Evolutionary conservation across 2,329 filamentous ascomycete genomes (phyloP), one percentile per base, ranked within the genome.

Genomic region (Calonectria hongkongensis): DNA sequence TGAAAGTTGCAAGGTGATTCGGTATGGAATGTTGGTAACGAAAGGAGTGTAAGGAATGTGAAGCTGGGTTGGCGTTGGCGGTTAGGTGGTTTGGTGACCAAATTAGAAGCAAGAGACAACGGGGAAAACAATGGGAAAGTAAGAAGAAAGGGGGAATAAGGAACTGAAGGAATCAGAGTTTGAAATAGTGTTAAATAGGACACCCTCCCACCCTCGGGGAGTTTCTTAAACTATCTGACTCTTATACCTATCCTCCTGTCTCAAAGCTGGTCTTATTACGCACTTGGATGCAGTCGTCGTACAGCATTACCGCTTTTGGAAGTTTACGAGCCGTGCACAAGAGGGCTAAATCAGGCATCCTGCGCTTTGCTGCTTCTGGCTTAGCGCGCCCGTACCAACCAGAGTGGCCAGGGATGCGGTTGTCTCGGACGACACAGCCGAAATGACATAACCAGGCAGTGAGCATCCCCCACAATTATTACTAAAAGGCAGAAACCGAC

Each of bases 301-400:
- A 63, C 58, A 28, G 33, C 12, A 47, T 47, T 63, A 41, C 54
- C 54, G 54, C 41, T 63, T 63, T 63, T 43, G 58, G 58, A n/a
- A 63, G 41, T 63, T 63, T 63, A 63, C 58, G 58, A 63, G 18
- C 30, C 18, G 58, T 54, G 58, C 58, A 63, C 39, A 9, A 60
- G 39, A 15, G 33, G 28, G 13, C 54, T 41, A 41, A 39, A 60
- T 18, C 12, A 21, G 13, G 21, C 5, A 3, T 15, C 8, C 1
- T 18, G 21, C 54, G 33, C 36, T 8, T 60, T 41, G 2, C 54
- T 30, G 6, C 8, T 27, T 3, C 9, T 25, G 45, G 45, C 45
- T 48, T 48, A 48, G 45, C 33, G 33, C 33, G 10, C 10, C 10
- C 33, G 33, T 21, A 6, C 2, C n/a, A 36, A 60, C 54, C 39